phyloP scores from a whole-genome alignment of 2,329 filamentous ascomycete genomes.

The Paraconiothyrium sp. region DNA sequence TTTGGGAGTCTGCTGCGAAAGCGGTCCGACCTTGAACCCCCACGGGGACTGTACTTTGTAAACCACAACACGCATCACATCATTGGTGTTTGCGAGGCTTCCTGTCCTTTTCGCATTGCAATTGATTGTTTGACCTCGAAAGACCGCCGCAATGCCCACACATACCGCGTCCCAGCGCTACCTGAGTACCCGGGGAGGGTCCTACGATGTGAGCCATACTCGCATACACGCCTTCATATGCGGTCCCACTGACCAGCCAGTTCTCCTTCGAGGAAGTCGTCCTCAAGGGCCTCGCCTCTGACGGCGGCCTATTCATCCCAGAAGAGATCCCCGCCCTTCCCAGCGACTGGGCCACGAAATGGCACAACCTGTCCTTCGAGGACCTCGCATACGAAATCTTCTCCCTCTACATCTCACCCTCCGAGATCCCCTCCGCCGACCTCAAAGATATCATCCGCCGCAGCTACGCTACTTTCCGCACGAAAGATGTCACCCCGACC shows the following conservation, averaged over 20 bases:
- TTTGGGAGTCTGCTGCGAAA: slow-evolving; percentile 13
- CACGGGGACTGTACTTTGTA: slow-evolving; percentile 29
- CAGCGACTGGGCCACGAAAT: slow-evolving; percentile 71
- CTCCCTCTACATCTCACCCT: slow-evolving; percentile 83
- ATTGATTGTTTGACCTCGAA: slow-evolving; percentile 18
- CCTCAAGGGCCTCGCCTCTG: slow-evolving; percentile 84
- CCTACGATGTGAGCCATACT: slow-evolving; percentile 63
- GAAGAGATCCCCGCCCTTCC: slow-evolving; percentile 77
- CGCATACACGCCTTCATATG: neutral
- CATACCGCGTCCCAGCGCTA: slow-evolving; percentile 68
- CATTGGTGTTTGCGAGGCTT: slow-evolving; percentile 7
- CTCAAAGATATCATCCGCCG: slow-evolving; percentile 83
- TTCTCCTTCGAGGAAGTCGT: slow-evolving; percentile 92
- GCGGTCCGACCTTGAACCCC: slow-evolving; percentile 22
- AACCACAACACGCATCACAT: slow-evolving; percentile 14
- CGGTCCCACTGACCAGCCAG: slow-evolving; percentile 53
- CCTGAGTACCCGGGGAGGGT: slow-evolving; percentile 70
- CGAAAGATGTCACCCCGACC: slow-evolving; percentile 79
- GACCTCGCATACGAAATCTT: slow-evolving; percentile 87
- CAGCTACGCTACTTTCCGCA: slow-evolving; percentile 90
- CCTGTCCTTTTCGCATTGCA: slow-evolving; percentile 9
- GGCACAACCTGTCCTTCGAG: slow-evolving; percentile 80
- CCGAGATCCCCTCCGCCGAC: slow-evolving; percentile 82
- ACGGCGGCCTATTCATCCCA: slow-evolving; percentile 90
- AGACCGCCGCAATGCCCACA: slow-evolving; percentile 48